Evolutionary conservation across 306 rosid genomes (phyloP).

Genomic region (Cicer cuneatum): DNA sequence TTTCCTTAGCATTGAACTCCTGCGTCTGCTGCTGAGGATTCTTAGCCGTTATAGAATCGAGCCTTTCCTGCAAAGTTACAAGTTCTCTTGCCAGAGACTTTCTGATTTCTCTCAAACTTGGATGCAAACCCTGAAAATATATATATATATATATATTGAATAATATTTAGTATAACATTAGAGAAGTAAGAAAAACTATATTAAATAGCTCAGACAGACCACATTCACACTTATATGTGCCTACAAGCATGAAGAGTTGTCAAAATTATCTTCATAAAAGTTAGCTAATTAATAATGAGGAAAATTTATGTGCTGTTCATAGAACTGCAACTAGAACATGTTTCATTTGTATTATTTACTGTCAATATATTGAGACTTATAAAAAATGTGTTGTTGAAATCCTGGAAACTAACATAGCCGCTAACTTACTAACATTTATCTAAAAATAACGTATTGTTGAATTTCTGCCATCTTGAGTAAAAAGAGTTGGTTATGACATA

Average conservation of each 20-base stretch:
- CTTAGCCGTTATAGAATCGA: constrained; percentile 53
- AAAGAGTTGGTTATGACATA: constrained; percentile 18
- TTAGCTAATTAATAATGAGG: not conserved
- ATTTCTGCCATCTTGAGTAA: not conserved
- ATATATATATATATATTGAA: not conserved
- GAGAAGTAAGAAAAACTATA: not conserved
- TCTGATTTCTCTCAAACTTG: constrained; percentile 70
- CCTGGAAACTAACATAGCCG: too few species aligned
- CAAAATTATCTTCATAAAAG: not conserved
- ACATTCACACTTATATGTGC: too few species aligned
- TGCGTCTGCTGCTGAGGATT: constrained; percentile 41
- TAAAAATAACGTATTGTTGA: too few species aligned
- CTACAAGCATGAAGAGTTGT: too few species aligned
- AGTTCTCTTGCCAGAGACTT: constrained; percentile 90
- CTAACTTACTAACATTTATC: too few species aligned
- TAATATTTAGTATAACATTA: not conserved
- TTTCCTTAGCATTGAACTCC: constrained; percentile 4
- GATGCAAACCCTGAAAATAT: constrained; percentile 66
- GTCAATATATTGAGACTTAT: not conserved
- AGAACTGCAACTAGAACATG: not conserved
- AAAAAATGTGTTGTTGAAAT: too few species aligned
- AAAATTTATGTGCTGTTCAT: not conserved
- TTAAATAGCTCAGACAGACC: not conserved
- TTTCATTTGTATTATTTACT: not conserved
- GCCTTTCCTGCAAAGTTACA: constrained; percentile 67